Evolutionary conservation across 371 early-diverging fungal genomes (phyloP).

Genomic region (Circinella umbellata): DNA sequence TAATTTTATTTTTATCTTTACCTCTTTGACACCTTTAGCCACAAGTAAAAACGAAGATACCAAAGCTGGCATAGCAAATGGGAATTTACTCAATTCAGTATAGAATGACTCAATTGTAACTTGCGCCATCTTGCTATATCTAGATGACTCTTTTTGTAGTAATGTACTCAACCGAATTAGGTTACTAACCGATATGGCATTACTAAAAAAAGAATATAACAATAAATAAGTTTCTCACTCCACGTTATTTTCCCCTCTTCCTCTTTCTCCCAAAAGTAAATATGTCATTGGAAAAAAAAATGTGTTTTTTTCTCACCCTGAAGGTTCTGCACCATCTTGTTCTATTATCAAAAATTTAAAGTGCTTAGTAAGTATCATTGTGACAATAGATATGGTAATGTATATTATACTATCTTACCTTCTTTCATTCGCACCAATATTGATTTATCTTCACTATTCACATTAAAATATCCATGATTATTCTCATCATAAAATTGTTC

Average conservation of each 20-base stretch:
- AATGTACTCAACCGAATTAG: constrained; percentile 44
- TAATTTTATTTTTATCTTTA: constrained; percentile 8
- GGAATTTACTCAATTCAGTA: constrained; percentile 32
- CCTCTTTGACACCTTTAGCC: constrained; percentile 49
- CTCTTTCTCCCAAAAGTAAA: too few relatives aligned
- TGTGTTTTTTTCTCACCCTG: constrained; percentile 34
- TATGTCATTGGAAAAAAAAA: too few relatives aligned
- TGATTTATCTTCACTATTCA: constrained; percentile 41
- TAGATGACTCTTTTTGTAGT: constrained; percentile 24
- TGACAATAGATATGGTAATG: too few relatives aligned
- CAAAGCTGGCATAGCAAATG: constrained; percentile 50
- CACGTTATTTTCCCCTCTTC: too few relatives aligned
- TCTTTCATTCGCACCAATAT: constrained; percentile 67
- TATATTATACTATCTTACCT: constrained; percentile 30
- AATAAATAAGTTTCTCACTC: too few relatives aligned
- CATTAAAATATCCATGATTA: constrained; percentile 60
- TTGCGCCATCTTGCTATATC: constrained; percentile 32
- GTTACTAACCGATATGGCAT: constrained; percentile 49
- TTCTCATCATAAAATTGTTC: constrained; percentile 62
- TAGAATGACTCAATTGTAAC: constrained; percentile 37
- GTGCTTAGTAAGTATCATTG: not conserved
- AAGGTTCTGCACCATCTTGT: constrained; percentile 74
- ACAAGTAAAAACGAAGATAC: constrained; percentile 41
- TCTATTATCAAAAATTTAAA: constrained; percentile 32
- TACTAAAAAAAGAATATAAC: constrained; percentile 23